A percentile compares a stretch with the other conserved stretches of the same genome.
phyloP scores from a whole-genome alignment of 768 basidiomycete genomes.

The Panellus pusillus region DNA sequence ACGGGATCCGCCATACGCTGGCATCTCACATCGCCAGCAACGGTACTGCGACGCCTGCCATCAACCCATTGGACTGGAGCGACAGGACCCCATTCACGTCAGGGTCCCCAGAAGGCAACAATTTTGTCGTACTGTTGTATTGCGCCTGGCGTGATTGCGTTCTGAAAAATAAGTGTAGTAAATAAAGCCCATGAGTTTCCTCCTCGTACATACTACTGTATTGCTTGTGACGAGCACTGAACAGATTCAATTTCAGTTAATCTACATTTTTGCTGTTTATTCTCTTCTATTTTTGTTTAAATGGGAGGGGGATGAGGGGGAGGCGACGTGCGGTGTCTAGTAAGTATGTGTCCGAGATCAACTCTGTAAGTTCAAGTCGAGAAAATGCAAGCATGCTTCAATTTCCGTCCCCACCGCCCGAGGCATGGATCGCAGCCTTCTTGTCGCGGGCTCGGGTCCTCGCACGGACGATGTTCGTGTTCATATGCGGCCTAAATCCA shows the following conservation, averaged over 20 bases:
- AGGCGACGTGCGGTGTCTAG: slow-evolving; percentile 7
- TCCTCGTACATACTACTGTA: no score
- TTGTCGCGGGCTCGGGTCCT: slow-evolving; percentile 9
- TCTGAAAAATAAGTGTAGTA: slow-evolving; percentile 2
- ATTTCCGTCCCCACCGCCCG: slow-evolving; percentile 1
- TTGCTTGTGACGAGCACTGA: no score
- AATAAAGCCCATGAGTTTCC: no score
- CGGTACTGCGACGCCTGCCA: slow-evolving; percentile 36
- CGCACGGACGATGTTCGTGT: slow-evolving; percentile 3
- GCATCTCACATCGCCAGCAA: slow-evolving; percentile 28
- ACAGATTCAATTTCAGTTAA: neutral
- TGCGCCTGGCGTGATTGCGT: slow-evolving; percentile 43
- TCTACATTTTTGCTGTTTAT: neutral
- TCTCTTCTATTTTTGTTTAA: neutral
- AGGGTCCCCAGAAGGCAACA: slow-evolving; percentile 38
- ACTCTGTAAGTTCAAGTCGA: neutral
- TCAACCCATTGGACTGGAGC: slow-evolving; percentile 37
- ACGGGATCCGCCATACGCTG: slow-evolving; percentile 28
- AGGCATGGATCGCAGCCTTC: slow-evolving; percentile 10
- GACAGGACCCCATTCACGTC: slow-evolving; percentile 32
- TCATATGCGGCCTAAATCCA: slow-evolving; percentile 12
- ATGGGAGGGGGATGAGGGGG: neutral
- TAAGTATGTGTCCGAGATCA: neutral
- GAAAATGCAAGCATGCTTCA: neutral
- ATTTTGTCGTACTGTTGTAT: slow-evolving; percentile 39